Evolutionary conservation across 192 early-diverging fungal genomes (phyloP), one percentile per base, ranked within the genome.

Genomic region (Funneliformis mosseae): DNA sequence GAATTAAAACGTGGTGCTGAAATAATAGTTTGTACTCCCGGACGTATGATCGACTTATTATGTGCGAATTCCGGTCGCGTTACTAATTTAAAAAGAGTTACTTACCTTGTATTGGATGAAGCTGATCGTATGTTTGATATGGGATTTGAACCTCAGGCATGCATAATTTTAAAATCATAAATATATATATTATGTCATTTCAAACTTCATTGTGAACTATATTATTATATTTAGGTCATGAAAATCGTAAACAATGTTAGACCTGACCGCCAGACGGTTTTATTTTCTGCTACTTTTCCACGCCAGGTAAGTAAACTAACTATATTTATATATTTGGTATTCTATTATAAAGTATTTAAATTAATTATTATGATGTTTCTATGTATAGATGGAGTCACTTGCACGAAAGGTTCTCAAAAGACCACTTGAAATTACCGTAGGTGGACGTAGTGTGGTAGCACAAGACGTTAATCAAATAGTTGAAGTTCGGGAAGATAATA

Each of bases 71-170:
- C 93, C 45, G 95, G 95, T 9, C 89, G 92, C 55, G 93, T 97
- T n/a, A 95, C 93, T 62, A 96, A 95, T 82, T 85, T 97, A 81
- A 87, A 89, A 63, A 88, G 95, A 70, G 95, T 97, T 50, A 98
- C 97, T 1, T 97, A 97, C 83, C 82, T 98, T 86, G 96, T 99
- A 7, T 90, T 99, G 66, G 98, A 99, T 85, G 98, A 97, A 85
- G 96, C 96, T 4, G 96, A 94, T 84, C 91, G 95, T 80, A 98
- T 99, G 97, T 98, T 99, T 88, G 97, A 98, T 84, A 95, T 98
- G 93, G 98, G 97, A 14, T 99, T 99, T 82, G 97, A 97, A 84
- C 96, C 96, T 41, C 96, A 98, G 84, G 88, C 42, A 33, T 50
- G 23, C 14, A 21, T 16, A 12, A 39, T 11, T 28, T 46, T 63